A percentile compares a stretch with the other conserved stretches of the same genome.
These are phyloP conservation scores for Penicillium freii DNA, from an alignment of 2,329 filamentous ascomycete species.

Conservation along the genomic window DNA sequence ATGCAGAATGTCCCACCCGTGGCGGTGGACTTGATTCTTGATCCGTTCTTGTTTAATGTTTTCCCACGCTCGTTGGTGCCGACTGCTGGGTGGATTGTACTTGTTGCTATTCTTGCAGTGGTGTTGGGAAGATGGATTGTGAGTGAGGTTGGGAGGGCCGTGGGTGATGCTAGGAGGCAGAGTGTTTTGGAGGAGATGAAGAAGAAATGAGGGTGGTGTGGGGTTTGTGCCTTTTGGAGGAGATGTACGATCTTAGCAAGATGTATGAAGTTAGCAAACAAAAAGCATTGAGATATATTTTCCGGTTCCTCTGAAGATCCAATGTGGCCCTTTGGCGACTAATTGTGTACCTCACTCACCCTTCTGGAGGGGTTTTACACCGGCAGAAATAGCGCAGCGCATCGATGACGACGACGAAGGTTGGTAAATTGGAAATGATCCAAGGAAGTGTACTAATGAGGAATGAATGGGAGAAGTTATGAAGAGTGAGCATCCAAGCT, in stretches of 20 bases:
- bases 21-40: constrained; percentile 75
- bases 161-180: constrained; percentile 21
- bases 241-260: not conserved
- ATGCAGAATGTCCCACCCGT: constrained; percentile 76
- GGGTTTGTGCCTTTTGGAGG: not conserved
- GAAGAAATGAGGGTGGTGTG: constrained; percentile 10
- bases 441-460: not conserved
- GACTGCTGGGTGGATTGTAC: constrained; percentile 65
- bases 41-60: constrained; percentile 77
- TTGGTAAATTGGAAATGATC: not conserved
- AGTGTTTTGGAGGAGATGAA: constrained; percentile 20
- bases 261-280: not conserved
- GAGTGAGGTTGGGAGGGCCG: constrained; percentile 25
- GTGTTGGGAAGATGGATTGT: constrained; percentile 40
- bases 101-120: constrained; percentile 57
- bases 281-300: not conserved
- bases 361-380: not conserved
- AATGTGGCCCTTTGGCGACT: too few species aligned
- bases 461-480: not conserved
- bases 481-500: not conserved
- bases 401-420: not conserved
- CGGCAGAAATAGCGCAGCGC: not conserved
- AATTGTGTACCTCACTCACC: not conserved
- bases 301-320: not conserved
- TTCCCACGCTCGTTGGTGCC: constrained; percentile 75